Base-by-base conservation (phyloP, 345 rosid species). In the Salix exigua region DNA sequence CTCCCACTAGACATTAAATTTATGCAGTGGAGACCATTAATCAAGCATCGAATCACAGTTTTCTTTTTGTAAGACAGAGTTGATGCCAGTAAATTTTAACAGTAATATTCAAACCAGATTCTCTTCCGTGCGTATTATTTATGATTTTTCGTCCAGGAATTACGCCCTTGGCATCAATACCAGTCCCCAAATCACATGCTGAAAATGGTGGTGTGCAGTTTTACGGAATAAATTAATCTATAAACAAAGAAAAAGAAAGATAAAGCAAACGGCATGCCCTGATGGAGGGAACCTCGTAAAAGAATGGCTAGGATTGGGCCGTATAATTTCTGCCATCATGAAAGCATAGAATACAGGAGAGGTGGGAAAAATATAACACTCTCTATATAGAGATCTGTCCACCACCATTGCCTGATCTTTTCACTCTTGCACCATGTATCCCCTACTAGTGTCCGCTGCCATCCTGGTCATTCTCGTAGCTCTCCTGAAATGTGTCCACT, bases 401-500 rank as follows among this genome's bases (percentile, higher is more conserved):
- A 48, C 0, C 53, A 48, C 17, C 18, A 48, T 48, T 5, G 17
- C 53, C 53, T 48, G 5, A 50, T 5, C 55, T 50, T 1, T 33
- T 17, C 55, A 5, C 55, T 50, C 55, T 1, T 9, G 19, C 21
- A 17, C 21, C 21, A 50, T 50, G 55, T 17, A 4, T 16, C 55
- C 18, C 55, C 17, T 50, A 17, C 17, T 50, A 17, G 55, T 50
- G 18, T 50, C 55, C 6, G 17, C 55, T 4, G 18, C 55, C 55
- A 50, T 50, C 55, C 17, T 50, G 55, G 55, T 50, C 17, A 50
- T 50, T 50, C 55, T 16, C 17, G 21, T 50, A 50, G 55, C 8
- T 50, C 19, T 87, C 84, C 65, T 78, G 30, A 87, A 87, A 77
- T 81, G 84, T 74, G 2, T 81, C 3, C 74, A 83, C 85, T 63